phyloP scores from a whole-genome alignment of 495 filamentous ascomycete species.

The Penicillium manginii region DNA sequence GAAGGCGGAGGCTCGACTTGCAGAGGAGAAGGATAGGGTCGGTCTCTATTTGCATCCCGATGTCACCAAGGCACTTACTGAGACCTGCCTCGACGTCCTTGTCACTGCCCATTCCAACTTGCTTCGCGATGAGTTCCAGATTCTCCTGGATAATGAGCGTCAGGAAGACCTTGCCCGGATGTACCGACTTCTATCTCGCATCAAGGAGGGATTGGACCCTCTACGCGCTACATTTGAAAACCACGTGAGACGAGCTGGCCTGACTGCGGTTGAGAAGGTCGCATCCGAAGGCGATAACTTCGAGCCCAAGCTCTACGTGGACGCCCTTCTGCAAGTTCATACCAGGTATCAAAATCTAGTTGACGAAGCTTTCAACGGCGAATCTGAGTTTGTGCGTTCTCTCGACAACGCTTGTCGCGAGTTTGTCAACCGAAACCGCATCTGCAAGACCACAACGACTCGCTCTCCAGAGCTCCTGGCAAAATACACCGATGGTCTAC shows the following conservation, averaged over 20 bases:
- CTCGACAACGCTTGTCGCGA: constrained; percentile 97
- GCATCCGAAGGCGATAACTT: constrained; percentile 85
- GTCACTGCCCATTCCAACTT: constrained; percentile 84
- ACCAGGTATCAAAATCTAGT: constrained; percentile 90
- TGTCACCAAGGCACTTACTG: constrained; percentile 81
- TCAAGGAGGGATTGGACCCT: constrained; percentile 90
- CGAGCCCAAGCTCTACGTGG: constrained; percentile 95
- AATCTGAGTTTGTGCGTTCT: constrained; percentile 95
- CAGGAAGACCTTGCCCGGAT: constrained; percentile 95
- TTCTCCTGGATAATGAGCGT: constrained; percentile 91
- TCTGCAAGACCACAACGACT: constrained; percentile 89
- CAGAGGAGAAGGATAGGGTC: constrained; percentile 94
- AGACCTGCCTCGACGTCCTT: constrained; percentile 83
- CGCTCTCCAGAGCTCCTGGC: constrained; percentile 93
- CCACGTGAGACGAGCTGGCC: constrained; percentile 87
- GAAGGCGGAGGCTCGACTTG: constrained; percentile 90
- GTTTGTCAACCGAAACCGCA: constrained; percentile 95
- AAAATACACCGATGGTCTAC: constrained; percentile 91
- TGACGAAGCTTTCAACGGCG: constrained; percentile 88
- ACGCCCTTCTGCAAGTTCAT: constrained; percentile 92
- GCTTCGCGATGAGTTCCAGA: constrained; percentile 93
- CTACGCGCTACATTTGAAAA: constrained; percentile 86
- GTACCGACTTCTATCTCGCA: constrained; percentile 90
- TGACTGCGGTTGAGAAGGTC: constrained; percentile 88
- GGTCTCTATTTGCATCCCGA: constrained; percentile 89